Evolutionary conservation across 768 basidiomycete species (phyloP).

Genomic region (Naganishia onofrii): DNA sequence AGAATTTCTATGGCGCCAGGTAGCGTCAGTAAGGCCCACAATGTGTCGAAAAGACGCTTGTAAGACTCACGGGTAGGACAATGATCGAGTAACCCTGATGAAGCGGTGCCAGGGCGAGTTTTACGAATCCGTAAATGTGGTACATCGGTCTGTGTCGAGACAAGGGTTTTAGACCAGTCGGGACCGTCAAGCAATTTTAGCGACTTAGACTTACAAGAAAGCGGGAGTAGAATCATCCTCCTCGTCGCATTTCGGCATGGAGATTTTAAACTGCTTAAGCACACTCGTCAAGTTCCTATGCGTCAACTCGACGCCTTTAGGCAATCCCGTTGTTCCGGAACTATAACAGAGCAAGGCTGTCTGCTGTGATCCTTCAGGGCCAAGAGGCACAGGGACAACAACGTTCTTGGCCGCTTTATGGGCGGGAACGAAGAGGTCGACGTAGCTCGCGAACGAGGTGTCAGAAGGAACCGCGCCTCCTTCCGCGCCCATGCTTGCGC

Average conservation of each 20-base stretch:
- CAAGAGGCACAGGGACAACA: conserved; percentile 9
- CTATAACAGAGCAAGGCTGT: conserved; percentile 25
- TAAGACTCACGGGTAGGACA: conserved; percentile 64
- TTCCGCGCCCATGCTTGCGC: not conserved
- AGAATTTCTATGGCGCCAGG: conserved; percentile 20
- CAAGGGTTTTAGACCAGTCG: not conserved
- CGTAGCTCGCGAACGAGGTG: conserved; percentile 16
- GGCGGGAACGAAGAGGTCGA: conserved; percentile 6
- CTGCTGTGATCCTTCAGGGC: conserved; percentile 12
- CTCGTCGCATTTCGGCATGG: conserved; percentile 55
- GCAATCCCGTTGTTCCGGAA: conserved; percentile 40
- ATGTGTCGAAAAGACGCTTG: conserved; percentile 24
- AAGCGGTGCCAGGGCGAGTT: conserved; percentile 9
- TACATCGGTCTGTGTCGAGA: not conserved
- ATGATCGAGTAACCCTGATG: conserved; percentile 38
- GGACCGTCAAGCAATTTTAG: not conserved
- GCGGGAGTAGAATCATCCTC: conserved; percentile 62
- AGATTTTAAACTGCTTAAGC: conserved; percentile 57
- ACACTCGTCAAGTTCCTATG: conserved; percentile 64
- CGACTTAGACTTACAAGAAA: conserved; percentile 60
- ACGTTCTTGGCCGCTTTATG: conserved; percentile 3
- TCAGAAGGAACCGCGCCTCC: not conserved
- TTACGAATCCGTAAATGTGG: conserved; percentile 31
- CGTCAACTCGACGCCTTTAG: conserved; percentile 53
- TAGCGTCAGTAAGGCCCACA: not conserved